phyloP scores from a whole-genome alignment of 208 protist species.

The Angomonas ambiguus region DNA sequence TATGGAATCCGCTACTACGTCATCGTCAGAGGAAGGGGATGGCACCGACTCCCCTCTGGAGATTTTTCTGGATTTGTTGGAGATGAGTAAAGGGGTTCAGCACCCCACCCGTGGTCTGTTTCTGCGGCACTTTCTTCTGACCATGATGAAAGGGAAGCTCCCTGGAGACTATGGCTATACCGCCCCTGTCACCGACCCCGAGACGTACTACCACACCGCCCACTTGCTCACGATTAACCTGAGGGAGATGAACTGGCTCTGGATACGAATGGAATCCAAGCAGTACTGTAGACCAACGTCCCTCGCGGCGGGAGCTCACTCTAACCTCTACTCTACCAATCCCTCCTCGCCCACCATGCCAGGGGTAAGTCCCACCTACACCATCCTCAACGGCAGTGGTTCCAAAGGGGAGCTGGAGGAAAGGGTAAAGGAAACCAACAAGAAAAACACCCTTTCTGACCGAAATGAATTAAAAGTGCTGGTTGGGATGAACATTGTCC shows the following conservation, averaged over 20 bases:
- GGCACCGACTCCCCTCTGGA: conserved; percentile 73
- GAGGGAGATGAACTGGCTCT: conserved; percentile 99
- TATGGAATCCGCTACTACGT: conserved; percentile 29
- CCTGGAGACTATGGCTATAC: conserved; percentile 78
- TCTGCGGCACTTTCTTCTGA: conserved; percentile 96
- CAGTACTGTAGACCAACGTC: conserved; percentile 23
- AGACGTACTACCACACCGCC: conserved; percentile 72
- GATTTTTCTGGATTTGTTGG: conserved; percentile 96
- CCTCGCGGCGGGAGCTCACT: conserved; percentile 17
- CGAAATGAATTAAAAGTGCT: conserved; percentile 94
- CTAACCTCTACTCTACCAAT: conserved; percentile 12
- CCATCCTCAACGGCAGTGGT: background rate
- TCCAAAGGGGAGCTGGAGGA: background rate
- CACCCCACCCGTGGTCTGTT: conserved; percentile 99
- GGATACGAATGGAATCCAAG: conserved; percentile 98
- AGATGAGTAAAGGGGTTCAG: conserved; percentile 99
- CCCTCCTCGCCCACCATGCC: background rate
- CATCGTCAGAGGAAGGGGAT: conserved; percentile 1
- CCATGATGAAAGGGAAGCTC: conserved; percentile 95
- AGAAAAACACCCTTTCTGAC: conserved; percentile 84
- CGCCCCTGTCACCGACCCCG: background rate
- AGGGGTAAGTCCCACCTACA: background rate
- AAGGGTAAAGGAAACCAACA: conserved; percentile 33
- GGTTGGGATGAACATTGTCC: conserved; percentile 97
- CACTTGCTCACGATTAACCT: conserved; percentile 97